Evolutionary conservation across 176 grass and related monocot species (phyloP).

Genomic region (Ensete glaucum): DNA sequence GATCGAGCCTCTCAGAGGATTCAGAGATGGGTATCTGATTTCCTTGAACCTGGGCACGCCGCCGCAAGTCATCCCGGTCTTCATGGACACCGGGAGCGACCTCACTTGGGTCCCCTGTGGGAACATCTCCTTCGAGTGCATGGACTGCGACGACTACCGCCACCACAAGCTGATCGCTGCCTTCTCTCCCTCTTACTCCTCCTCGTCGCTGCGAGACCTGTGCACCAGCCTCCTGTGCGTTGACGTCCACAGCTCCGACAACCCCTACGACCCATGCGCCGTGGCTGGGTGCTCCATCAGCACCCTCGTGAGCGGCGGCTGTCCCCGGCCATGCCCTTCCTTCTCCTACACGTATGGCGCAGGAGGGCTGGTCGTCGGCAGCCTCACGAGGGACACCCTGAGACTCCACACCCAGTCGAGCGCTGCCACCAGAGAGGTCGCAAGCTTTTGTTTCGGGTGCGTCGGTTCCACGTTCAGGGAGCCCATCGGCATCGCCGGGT

Average conservation of each 20-base stretch:
- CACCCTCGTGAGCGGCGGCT: conserved; percentile 22
- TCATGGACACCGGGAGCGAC: conserved; percentile 45
- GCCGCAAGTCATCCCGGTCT: conserved; percentile 35
- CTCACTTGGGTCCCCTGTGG: conserved; percentile 51
- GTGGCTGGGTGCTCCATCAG: conserved; percentile 27
- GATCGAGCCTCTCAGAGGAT: conserved; percentile 36
- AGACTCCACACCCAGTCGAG: conserved; percentile 15
- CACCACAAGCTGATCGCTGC: conserved; percentile 4
- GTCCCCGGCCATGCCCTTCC: conserved; percentile 36
- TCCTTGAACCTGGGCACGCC: conserved; percentile 43
- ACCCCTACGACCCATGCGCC: conserved; percentile 31
- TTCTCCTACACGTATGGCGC: conserved; percentile 52
- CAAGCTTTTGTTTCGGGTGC: conserved; percentile 32
- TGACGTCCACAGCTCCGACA: conserved; percentile 39
- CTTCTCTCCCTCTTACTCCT: conserved; percentile 25
- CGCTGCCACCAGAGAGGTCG: neutral
- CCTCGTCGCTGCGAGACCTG: conserved; percentile 12
- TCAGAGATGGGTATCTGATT: conserved; percentile 33
- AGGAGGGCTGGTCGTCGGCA: conserved; percentile 30
- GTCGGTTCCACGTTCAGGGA: conserved; percentile 38
- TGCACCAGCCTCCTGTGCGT: conserved; percentile 28
- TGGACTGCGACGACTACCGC: conserved; percentile 23
- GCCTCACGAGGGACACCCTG: conserved; percentile 28
- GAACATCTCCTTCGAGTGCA: conserved; percentile 22
- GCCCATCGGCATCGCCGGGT: conserved; percentile 40